Conservation (phyloP, 768 basidiomycete genomes). For the Russula foetens region DNA sequence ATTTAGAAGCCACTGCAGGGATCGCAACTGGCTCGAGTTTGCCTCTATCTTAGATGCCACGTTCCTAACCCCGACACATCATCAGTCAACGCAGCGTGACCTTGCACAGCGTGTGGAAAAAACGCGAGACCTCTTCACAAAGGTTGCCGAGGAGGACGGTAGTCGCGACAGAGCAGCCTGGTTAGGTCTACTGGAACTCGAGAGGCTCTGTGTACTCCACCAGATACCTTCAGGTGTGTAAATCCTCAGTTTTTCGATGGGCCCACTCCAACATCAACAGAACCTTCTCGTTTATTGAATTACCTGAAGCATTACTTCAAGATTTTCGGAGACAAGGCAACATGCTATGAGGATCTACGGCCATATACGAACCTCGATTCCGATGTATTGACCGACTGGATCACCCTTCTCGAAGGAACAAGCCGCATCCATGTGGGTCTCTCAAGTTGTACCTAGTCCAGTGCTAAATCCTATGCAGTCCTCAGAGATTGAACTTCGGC, state of each 20-base stretch:
- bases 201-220: conserved; percentile 45
- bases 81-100: conserved; percentile 26
- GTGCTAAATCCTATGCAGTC: conserved; percentile 30
- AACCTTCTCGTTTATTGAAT: conserved; percentile 34
- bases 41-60: conserved; percentile 63
- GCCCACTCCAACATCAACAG: conserved; percentile 27
- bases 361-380: conserved; percentile 50
- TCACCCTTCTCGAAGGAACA: conserved; percentile 41
- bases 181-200: conserved; percentile 70
- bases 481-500: conserved; percentile 47
- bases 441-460: not conserved
- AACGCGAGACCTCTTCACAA: conserved; percentile 43
- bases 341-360: conserved; percentile 80
- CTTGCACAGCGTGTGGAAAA: conserved; percentile 34
- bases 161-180: conserved; percentile 63
- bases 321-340: conserved; percentile 69
- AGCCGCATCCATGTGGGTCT: conserved; percentile 39
- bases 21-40: conserved; percentile 85
- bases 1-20: conserved; percentile 32
- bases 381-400: conserved; percentile 43
- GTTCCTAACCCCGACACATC: conserved; percentile 36
- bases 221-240: conserved; percentile 41
- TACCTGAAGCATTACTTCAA: conserved; percentile 63
- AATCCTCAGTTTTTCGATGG: not conserved
- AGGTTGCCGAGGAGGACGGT: conserved; percentile 58